Percentiles rank a stretch among this genome's conserved stretches.
phyloP scores from a whole-genome alignment of 2,329 filamentous ascomycete species.

The Botrytis fabae region DNA sequence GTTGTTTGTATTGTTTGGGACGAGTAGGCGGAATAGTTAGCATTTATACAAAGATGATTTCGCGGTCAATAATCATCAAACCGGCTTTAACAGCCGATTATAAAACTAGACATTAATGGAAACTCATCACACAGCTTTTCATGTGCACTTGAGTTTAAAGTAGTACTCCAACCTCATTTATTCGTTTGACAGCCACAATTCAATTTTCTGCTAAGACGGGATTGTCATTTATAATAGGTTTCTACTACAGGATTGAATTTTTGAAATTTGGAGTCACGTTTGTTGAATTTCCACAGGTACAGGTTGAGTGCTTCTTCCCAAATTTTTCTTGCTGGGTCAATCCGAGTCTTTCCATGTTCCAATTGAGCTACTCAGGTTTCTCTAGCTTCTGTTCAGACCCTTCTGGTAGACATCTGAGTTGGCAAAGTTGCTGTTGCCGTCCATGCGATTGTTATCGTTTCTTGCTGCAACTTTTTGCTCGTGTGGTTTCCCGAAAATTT shows the following conservation, averaged over 20 bases:
- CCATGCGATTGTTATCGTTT: neutral
- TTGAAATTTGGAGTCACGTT: neutral
- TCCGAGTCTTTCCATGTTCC: neutral
- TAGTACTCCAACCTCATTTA: neutral
- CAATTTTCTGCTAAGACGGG: neutral
- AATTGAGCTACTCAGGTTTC: neutral
- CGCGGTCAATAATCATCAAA: fast-evolving
- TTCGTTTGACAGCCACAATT: neutral
- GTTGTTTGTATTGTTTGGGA: conserved; percentile 38
- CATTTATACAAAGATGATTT: neutral
- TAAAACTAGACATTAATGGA: neutral
- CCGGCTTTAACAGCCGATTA: too few relatives aligned
- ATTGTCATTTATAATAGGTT: neutral
- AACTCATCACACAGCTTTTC: fast-evolving
- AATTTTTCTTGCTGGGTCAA: neutral
- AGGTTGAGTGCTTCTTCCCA: neutral
- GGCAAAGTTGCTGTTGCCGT: neutral
- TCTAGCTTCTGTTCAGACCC: neutral
- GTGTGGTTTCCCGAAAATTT: neutral
- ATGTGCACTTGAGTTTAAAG: neutral
- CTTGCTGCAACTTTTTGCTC: neutral
- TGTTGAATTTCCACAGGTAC: neutral
- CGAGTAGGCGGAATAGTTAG: conserved; percentile 26
- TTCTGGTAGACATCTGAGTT: too few relatives aligned
- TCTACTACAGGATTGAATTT: neutral